Base-by-base conservation (phyloP, 1,139 yeast genomes). In the Debaryomyces sp. region DNA sequence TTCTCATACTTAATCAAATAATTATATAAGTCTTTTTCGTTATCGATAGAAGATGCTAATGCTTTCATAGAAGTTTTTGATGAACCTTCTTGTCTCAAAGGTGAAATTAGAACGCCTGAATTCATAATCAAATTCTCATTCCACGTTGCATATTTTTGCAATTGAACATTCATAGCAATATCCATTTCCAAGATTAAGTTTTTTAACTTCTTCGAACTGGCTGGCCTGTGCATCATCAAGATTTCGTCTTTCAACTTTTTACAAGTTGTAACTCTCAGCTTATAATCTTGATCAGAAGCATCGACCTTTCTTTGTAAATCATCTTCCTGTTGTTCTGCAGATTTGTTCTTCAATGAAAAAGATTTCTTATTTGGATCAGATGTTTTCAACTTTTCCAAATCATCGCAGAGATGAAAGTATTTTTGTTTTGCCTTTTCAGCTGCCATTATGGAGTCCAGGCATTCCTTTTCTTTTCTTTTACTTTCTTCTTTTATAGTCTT, bases 261-360 rank as follows among this genome's bases (percentile, higher is more conserved):
- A 30, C 95, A 88, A 4, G 82, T 73, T 35, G 84, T 79, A 4
- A 91, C 96, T 60, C 82, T 87, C 60, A 81, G 82, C 62, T 85
- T 85, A 69, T 89, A 94, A 54, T 94, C 99, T 49, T 81, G 80
- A 63, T 94, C 97, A 0, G 97, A 95, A 44, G 75, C 68, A 56
- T 87, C 91, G 36, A 94, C 90, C 63, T 94, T 91, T 47, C 86
- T 71, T 54, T 82, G 85, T 26, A 92, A 73, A 46, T 92, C 97
- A 61, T 92, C 98, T 62, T 94, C 98, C 65, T 91, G 96, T 67
- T 92, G 97, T 46, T 87, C 87, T 2, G 85, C 82, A 0, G 96
- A 84, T 57, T 85, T 87, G 47, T 89, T 84, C 61, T 88, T 88
- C 55, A 89, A 74, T 29, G 92, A 86, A 59, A 94, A 85, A 17